Percentiles rank a stretch among this genome's conserved stretches.
Evolutionary conservation across 441 rosid species (phyloP).

Genomic region (Capsella rubella): DNA sequence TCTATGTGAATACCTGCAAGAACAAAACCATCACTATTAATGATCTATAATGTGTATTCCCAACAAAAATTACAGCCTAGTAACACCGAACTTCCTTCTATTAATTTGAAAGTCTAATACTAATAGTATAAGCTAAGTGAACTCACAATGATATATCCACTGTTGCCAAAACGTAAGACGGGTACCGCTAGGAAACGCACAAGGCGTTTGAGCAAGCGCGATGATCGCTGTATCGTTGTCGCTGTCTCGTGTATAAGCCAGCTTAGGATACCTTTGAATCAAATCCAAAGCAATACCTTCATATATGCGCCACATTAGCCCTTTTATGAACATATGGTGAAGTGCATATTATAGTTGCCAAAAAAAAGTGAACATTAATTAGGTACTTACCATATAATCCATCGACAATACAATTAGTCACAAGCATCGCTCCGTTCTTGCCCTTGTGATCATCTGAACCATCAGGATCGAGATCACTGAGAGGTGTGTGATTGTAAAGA

Average conservation of each 20-base stretch:
- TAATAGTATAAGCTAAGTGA: conserved; percentile 2
- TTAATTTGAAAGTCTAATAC: background rate
- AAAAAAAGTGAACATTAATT: background rate
- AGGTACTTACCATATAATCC: conserved; percentile 53
- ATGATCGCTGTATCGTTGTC: conserved; percentile 66
- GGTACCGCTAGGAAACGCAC: conserved; percentile 65
- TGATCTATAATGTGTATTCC: background rate
- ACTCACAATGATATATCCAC: conserved; percentile 63
- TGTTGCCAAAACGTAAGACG: conserved; percentile 55
- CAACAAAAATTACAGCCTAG: background rate
- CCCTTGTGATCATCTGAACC: conserved; percentile 42
- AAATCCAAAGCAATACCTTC: conserved; percentile 63
- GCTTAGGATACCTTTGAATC: conserved; percentile 43
- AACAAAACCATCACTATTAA: conserved; percentile 4
- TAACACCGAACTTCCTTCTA: background rate
- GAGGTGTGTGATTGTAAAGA: conserved; percentile 54
- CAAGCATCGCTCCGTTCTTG: conserved; percentile 50
- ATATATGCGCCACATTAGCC: conserved; percentile 18
- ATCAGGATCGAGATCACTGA: conserved; percentile 50
- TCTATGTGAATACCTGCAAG: conserved; percentile 53
- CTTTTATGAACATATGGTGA: background rate
- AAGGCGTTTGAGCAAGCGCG: conserved; percentile 68
- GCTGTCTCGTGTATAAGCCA: conserved; percentile 48
- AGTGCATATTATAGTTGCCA: no score
- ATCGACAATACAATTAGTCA: conserved; percentile 50